Base-by-base conservation (phyloP, 768 basidiomycete genomes). In the Lactarius indigo region DNA sequence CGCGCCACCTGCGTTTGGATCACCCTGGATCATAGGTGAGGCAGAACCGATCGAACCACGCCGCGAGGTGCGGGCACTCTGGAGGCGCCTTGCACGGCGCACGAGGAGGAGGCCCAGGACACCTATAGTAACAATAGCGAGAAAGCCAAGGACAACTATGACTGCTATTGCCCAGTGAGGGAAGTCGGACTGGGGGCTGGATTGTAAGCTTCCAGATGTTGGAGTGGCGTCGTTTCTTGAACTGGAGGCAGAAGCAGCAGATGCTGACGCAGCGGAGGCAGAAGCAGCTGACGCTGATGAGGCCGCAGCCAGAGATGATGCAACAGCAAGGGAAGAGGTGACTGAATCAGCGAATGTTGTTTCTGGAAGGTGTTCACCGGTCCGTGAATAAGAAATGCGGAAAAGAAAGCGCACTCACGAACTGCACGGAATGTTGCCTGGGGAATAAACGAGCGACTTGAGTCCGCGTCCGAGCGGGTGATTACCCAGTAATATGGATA, bases 81-180 rank as follows among this genome's bases (percentile, higher is more conserved):
- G 76, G 10, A 65, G 60, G 59, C 84, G 82, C 66, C 89, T 86
- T 60, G 91, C 72, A 42, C 88, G 84, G 35, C 90, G 87, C 74
- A 91, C 78, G 74, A 92, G 83, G 75, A 93, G 77, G 81, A 92
- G 93, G 42, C 81, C 79, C 61, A 92, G 83, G 59, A 89, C 76
- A 70, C 88, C 85, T 6, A 84, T 79, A 17, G 89, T 86, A 52
- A 86, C 82, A 68, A 94, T 87, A 63, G 93, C 92, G 67, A 94
- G 81, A 78, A 94, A 89, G 30, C 92, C 93, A 30, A 96, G 85
- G 50, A 95, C 84, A 57, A 89, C 89, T 61, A 95, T 91, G 69
- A 95, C 89, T 61, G 95, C 92, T 72, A 96, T 96, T 12, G 91
- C 94, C 94, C 92, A 95, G 73, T 85, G 86, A 10, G 92, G 94